A percentile compares a stretch with the other conserved stretches of the same genome.
Evolutionary conservation across 805 yeast genomes (phyloP).

Genomic region (Metschnikowia cubensis): DNA sequence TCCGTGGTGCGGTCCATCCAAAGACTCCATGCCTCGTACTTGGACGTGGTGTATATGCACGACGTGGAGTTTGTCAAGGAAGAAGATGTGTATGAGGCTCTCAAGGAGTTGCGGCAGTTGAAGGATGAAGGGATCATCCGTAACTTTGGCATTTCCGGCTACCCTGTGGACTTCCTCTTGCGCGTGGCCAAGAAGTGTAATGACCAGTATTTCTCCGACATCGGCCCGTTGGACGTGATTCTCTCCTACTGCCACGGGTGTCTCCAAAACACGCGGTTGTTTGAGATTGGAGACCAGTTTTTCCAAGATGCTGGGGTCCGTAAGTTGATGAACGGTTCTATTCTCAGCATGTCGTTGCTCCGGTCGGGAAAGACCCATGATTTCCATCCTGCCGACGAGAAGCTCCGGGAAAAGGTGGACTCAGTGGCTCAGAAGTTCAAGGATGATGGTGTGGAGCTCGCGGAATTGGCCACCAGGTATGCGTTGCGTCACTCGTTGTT

Average conservation of each 20-base stretch:
- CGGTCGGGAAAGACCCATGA: constrained; percentile 61
- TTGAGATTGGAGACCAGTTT: constrained; percentile 47
- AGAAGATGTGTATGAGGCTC: constrained; percentile 55
- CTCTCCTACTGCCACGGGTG: constrained; percentile 80
- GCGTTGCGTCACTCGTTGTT: constrained; percentile 49
- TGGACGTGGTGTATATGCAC: constrained; percentile 83
- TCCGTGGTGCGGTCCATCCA: constrained; percentile 66
- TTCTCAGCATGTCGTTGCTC: constrained; percentile 81
- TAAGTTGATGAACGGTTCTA: constrained; percentile 73
- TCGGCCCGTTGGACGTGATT: constrained; percentile 69
- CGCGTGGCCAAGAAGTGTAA: constrained; percentile 40
- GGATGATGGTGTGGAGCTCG: constrained; percentile 52
- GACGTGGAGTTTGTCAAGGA: constrained; percentile 78
- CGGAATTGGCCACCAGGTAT: constrained; percentile 76
- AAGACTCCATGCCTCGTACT: constrained; percentile 60
- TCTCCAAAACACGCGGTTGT: constrained; percentile 63
- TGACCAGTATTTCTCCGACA: constrained; percentile 33
- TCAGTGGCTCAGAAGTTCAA: constrained; percentile 40
- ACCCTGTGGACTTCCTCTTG: constrained; percentile 70
- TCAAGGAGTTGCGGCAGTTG: constrained; percentile 53
- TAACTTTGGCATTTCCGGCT: constrained; percentile 80
- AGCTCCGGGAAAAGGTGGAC: constrained; percentile 51
- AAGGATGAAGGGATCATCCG: constrained; percentile 60
- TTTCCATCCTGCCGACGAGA: constrained; percentile 76
- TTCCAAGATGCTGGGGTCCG: constrained; percentile 51